Conservation (phyloP, 192 early-diverging fungal species). For the Coemansia sp. region DNA sequence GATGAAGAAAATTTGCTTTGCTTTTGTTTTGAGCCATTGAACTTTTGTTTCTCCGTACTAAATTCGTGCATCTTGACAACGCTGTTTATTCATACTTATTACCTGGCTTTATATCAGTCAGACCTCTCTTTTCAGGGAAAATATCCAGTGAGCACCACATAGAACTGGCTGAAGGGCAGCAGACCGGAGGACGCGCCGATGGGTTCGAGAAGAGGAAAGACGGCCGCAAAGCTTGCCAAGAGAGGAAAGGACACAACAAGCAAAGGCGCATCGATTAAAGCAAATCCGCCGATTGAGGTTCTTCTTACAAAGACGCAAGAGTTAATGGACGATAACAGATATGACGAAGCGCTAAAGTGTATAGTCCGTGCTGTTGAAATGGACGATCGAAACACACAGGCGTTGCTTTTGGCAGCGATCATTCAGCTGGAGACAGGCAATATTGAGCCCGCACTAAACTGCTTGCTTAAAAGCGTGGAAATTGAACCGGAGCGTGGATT, state of each 20-base stretch:
- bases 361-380: slow-evolving; percentile 66
- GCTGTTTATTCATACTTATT: background rate
- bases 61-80: background rate
- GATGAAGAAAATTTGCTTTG: too few relatives aligned
- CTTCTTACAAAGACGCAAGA: slow-evolving; percentile 63
- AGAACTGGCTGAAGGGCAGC: background rate
- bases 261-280: slow-evolving; percentile 29
- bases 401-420: slow-evolving; percentile 71
- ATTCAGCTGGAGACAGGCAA: slow-evolving; percentile 76
- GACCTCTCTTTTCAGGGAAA: background rate
- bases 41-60: background rate
- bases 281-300: slow-evolving; percentile 49
- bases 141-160: too few relatives aligned
- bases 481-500: slow-evolving; percentile 68
- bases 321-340: slow-evolving; percentile 77
- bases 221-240: slow-evolving; percentile 7
- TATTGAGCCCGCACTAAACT: slow-evolving; percentile 64
- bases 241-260: slow-evolving; percentile 10
- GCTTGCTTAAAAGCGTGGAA: slow-evolving; percentile 59
- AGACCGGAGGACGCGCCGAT: background rate
- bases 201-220: slow-evolving; percentile 24
- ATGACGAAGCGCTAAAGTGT: slow-evolving; percentile 69
- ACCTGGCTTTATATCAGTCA: background rate
- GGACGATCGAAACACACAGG: slow-evolving; percentile 59
- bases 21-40: background rate